Conservation (phyloP, 495 filamentous ascomycete genomes). For the Xanthoparmelia taractica region DNA sequence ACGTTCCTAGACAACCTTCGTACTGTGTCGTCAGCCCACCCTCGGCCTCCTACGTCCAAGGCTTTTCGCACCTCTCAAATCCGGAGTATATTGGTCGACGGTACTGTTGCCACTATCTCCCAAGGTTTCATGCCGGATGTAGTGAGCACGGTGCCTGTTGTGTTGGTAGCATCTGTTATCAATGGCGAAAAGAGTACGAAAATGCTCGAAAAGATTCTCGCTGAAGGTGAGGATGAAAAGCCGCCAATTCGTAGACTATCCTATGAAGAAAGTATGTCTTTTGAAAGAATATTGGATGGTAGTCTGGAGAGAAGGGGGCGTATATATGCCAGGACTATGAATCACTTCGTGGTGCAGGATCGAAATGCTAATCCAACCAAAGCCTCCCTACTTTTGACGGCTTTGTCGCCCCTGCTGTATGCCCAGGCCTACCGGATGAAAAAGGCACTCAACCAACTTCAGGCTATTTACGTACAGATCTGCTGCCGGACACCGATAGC, state of each 20-base stretch:
- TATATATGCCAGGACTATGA: background rate
- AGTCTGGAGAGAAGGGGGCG: background rate
- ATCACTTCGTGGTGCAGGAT: background rate
- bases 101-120: no score
- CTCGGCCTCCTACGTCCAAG: background rate
- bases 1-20: background rate
- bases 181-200: no score
- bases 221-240: background rate
- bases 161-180: no score
- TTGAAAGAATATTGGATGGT: no score
- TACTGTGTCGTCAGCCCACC: no score
- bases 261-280: background rate
- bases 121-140: no score
- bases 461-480: background rate
- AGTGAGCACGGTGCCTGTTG: no score
- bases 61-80: background rate
- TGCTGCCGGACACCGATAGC: background rate
- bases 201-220: background rate
- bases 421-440: background rate
- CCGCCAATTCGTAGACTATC: background rate
- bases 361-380: background rate
- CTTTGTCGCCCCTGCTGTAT: background rate
- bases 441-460: background rate
- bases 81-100: background rate
- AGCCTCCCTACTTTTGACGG: background rate